These are phyloP conservation scores for Cyathus striatus DNA, from an alignment of 768 basidiomycete genomes.

Conservation along the genomic window DNA sequence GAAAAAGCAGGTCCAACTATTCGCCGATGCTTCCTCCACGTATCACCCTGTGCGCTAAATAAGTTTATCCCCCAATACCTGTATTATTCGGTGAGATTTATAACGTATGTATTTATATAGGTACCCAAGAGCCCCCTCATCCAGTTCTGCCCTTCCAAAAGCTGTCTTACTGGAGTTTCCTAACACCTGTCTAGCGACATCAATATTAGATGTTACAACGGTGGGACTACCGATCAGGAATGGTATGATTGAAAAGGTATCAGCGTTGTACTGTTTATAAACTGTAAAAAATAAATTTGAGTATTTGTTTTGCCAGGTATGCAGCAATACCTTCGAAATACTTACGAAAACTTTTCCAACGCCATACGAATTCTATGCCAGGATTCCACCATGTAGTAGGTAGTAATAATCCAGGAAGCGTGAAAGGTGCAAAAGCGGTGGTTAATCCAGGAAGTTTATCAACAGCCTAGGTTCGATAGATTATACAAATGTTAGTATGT, in stretches of 20 bases:
- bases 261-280: conserved; percentile 4
- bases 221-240: conserved; percentile 12
- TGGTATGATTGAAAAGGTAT: conserved; percentile 17
- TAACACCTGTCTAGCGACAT: conserved; percentile 18
- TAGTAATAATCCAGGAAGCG: no score
- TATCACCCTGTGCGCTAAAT: conserved; percentile 22
- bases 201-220: conserved; percentile 21
- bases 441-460: no score
- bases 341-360: no score
- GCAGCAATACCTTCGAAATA: no score
- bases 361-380: no score
- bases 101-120: not conserved
- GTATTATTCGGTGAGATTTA: not conserved
- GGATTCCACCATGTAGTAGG: no score
- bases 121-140: conserved; percentile 5
- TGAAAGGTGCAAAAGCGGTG: no score
- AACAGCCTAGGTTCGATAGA: no score
- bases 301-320: no score
- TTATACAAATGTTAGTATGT: no score
- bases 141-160: conserved; percentile 12
- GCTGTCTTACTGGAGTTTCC: conserved; percentile 12
- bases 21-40: conserved; percentile 27
- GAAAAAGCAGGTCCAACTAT: conserved; percentile 28
- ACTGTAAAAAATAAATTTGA: no score
- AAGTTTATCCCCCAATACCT: conserved; percentile 29